A percentile compares a stretch with the other conserved stretches of the same genome.
These are phyloP conservation scores for Diaporthe australafricana DNA, from an alignment of 2,329 filamentous ascomycete species.

Conservation along the genomic window DNA sequence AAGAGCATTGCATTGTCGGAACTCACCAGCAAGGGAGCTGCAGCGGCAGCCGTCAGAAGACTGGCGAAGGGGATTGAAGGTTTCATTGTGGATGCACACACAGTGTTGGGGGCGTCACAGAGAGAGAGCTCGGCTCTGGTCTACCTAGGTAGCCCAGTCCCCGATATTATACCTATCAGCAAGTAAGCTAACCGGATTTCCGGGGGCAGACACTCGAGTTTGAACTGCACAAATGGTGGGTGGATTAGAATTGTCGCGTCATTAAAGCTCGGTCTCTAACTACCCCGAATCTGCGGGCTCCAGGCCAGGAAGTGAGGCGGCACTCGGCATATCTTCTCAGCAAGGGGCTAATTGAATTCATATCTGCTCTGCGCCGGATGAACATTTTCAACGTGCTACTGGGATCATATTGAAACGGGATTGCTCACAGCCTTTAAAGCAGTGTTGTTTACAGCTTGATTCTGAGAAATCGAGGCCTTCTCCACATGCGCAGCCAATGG, in stretches of 20 bases:
- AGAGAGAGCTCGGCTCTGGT: too few relatives aligned
- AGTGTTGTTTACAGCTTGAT: too few relatives aligned
- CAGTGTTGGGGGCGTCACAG: too few relatives aligned
- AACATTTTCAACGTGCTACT: too few relatives aligned
- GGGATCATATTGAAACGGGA: too few relatives aligned
- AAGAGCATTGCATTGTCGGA: not conserved
- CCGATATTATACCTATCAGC: not conserved
- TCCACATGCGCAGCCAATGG: too few relatives aligned
- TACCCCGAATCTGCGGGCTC: not conserved
- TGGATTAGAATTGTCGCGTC: not conserved
- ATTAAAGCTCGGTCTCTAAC: conserved; percentile 7
- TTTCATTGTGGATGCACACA: not conserved
- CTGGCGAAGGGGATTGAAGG: not conserved
- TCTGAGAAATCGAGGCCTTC: too few relatives aligned
- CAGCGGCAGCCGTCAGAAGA: not conserved
- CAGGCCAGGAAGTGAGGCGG: not conserved
- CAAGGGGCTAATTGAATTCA: too few relatives aligned
- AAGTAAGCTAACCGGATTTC: not conserved
- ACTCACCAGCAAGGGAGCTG: not conserved
- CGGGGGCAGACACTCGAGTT: not conserved
- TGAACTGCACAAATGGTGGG: not conserved
- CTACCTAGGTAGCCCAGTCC: not conserved
- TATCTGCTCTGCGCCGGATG: too few relatives aligned
- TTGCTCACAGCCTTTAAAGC: too few relatives aligned
- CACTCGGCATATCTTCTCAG: not conserved